These are phyloP conservation scores for Podospora pseudopauciseta DNA, from an alignment of 495 filamentous ascomycete genomes.

Conservation along the genomic window DNA sequence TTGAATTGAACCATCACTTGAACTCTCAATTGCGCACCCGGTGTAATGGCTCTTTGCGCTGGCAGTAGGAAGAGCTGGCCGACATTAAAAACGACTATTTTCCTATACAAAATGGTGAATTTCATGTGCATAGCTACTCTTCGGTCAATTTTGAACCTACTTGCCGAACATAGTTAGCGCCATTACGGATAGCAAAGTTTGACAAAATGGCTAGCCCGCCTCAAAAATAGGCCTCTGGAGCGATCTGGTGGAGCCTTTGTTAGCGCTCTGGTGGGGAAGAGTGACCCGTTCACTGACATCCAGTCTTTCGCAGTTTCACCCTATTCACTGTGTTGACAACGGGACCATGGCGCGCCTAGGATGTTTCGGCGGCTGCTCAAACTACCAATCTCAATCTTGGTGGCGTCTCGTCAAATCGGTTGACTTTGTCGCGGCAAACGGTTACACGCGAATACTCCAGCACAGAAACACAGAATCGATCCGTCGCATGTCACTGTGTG, in stretches of 20 bases:
- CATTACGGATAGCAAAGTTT: too few relatives aligned
- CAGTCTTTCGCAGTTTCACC: neutral
- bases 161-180: too few relatives aligned
- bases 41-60: too few relatives aligned
- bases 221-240: neutral
- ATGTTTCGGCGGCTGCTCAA: neutral
- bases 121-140: too few relatives aligned
- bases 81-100: too few relatives aligned
- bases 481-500: neutral
- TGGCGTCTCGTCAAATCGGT: slow-evolving; percentile 5
- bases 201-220: too few relatives aligned
- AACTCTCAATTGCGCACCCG: too few relatives aligned
- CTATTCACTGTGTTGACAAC: neutral
- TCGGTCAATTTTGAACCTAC: too few relatives aligned
- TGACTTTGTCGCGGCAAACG: neutral
- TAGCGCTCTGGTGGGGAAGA: neutral
- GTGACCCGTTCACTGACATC: neutral
- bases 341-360: neutral
- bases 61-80: too few relatives aligned
- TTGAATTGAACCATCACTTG: too few relatives aligned
- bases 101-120: too few relatives aligned
- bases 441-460: neutral
- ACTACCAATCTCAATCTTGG: neutral
- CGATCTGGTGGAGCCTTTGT: neutral
- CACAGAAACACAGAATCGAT: neutral